Evolutionary conservation across 2,329 filamentous ascomycete genomes (phyloP).

Genomic region (Trichoderma endophyticum): DNA sequence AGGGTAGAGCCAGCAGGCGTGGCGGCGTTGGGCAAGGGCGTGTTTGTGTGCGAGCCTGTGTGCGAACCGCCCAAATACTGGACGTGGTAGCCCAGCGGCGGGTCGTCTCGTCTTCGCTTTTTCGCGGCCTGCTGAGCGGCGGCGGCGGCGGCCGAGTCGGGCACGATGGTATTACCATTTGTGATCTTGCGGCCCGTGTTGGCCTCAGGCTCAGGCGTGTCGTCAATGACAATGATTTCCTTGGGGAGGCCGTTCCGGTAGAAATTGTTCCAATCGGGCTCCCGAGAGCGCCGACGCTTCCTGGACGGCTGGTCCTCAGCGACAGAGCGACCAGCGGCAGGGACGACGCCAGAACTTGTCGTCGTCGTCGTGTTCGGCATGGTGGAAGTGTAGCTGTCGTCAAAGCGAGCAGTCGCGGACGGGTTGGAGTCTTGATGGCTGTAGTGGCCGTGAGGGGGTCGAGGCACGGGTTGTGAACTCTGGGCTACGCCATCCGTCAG

Average conservation of each 20-base stretch:
- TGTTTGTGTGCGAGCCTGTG: slow-evolving; percentile 68
- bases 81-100: slow-evolving; percentile 71
- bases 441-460: slow-evolving; percentile 31
- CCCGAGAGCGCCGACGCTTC: slow-evolving; percentile 57
- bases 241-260: slow-evolving; percentile 81
- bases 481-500: slow-evolving; percentile 34
- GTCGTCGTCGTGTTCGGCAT: slow-evolving; percentile 24
- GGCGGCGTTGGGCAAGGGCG: slow-evolving; percentile 61
- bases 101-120: slow-evolving; percentile 65
- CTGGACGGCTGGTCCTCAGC: slow-evolving; percentile 34
- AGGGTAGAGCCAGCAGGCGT: slow-evolving; percentile 67
- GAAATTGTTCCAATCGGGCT: slow-evolving; percentile 75
- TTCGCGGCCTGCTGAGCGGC: slow-evolving; percentile 58
- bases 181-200: slow-evolving; percentile 41
- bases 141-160: slow-evolving; percentile 6
- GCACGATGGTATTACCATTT: slow-evolving; percentile 30
- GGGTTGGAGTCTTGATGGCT: slow-evolving; percentile 24
- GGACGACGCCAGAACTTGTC: slow-evolving; percentile 22
- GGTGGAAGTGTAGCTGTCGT: slow-evolving; percentile 23
- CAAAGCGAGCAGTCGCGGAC: slow-evolving; percentile 27
- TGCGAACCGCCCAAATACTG: slow-evolving; percentile 62
- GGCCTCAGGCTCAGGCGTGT: slow-evolving; percentile 60
- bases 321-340: slow-evolving; percentile 23
- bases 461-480: slow-evolving; percentile 32
- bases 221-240: slow-evolving; percentile 82